phyloP scores from a whole-genome alignment of 148 eudicot species.

The Camellia sinensis region DNA sequence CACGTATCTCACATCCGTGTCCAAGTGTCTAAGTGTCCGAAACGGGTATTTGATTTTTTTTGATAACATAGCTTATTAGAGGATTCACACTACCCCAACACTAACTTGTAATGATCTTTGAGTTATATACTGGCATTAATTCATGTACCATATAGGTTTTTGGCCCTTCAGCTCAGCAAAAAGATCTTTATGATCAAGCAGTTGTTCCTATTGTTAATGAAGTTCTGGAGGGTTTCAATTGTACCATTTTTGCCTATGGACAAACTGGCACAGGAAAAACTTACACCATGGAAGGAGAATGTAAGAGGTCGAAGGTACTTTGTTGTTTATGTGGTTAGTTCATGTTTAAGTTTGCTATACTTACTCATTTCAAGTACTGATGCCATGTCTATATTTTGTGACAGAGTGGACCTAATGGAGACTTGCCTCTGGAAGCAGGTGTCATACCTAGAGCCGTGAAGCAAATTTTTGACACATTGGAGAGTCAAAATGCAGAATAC shows the following conservation, averaged over 20 bases:
- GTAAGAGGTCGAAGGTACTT: slow-evolving; percentile 80
- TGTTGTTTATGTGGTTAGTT: neutral
- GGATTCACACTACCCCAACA: no score
- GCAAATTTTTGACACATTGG: slow-evolving; percentile 92
- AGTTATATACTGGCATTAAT: neutral
- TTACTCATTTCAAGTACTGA: neutral
- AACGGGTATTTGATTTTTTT: no score
- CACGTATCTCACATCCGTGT: no score
- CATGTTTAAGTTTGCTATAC: neutral
- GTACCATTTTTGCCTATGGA: slow-evolving; percentile 98
- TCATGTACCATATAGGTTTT: slow-evolving; percentile 57
- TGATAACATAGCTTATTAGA: no score
- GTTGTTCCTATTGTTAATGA: slow-evolving; percentile 85
- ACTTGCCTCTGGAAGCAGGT: slow-evolving; percentile 92
- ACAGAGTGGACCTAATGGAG: slow-evolving; percentile 80
- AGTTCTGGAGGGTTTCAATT: slow-evolving; percentile 95
- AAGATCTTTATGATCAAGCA: slow-evolving; percentile 88
- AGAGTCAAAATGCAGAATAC: slow-evolving; percentile 91
- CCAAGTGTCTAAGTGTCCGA: no score
- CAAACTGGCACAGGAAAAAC: slow-evolving; percentile 99
- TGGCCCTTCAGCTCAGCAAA: slow-evolving; percentile 84
- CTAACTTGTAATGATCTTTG: no score
- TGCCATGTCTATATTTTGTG: slow-evolving; percentile 2
- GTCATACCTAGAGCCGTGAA: slow-evolving; percentile 91
- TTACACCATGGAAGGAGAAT: slow-evolving; percentile 97